Evolutionary conservation across 306 rosid species (phyloP).

Genomic region (Sindora glabra): DNA sequence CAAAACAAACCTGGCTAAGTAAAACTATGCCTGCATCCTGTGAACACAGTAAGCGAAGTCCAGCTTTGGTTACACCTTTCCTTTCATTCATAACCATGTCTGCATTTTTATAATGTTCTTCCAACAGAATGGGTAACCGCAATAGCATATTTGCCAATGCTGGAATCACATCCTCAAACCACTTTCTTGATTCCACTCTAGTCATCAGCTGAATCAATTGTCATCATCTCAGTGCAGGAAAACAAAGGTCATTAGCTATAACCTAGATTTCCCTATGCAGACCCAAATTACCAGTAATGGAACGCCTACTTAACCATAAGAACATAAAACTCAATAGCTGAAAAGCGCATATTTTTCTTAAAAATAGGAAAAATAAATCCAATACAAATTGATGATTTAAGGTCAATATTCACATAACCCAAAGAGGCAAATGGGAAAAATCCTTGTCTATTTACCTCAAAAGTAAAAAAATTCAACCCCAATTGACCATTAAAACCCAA

Average conservation of each 20-base stretch:
- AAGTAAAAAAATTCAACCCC: too few relatives aligned
- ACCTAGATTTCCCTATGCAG: too few relatives aligned
- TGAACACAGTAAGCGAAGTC: slow-evolving; percentile 63
- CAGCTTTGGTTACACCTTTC: slow-evolving; percentile 21
- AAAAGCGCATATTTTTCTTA: too few relatives aligned
- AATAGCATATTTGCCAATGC: slow-evolving; percentile 63
- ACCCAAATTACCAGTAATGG: too few relatives aligned
- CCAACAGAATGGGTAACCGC: slow-evolving; percentile 67
- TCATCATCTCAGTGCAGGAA: not conserved
- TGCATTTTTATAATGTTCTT: slow-evolving; percentile 57
- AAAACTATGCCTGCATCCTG: slow-evolving; percentile 64
- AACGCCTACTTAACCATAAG: too few relatives aligned
- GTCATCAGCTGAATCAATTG: slow-evolving; percentile 51
- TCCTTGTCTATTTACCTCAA: too few relatives aligned
- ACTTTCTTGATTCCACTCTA: slow-evolving; percentile 44
- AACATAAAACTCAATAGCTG: too few relatives aligned
- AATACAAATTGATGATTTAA: too few relatives aligned
- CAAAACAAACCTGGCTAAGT: slow-evolving; percentile 67
- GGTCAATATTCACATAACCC: too few relatives aligned
- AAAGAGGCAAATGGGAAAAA: too few relatives aligned
- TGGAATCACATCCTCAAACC: slow-evolving; percentile 69
- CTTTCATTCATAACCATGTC: slow-evolving; percentile 23
- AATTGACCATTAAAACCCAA: not conserved
- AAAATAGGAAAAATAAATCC: too few relatives aligned
- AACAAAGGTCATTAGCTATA: not conserved